These are phyloP conservation scores for Pythium plurisporium DNA, from an alignment of 352 stramenopile species.

Conservation along the genomic window DNA sequence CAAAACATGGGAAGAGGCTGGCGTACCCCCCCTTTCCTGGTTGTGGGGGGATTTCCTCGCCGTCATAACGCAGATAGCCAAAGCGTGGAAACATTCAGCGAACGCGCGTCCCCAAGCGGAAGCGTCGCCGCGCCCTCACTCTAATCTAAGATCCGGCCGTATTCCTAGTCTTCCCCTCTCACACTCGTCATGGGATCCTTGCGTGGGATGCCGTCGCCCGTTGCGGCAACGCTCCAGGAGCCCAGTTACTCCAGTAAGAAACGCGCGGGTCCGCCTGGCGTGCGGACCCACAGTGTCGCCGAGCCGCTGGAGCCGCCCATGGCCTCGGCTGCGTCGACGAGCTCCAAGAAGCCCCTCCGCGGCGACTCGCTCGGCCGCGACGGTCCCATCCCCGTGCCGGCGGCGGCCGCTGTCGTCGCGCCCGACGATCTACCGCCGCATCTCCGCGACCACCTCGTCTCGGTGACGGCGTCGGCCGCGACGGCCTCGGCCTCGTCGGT, in stretches of 20 bases:
- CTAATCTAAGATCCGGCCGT: background rate
- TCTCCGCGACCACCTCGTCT: conserved; percentile 54
- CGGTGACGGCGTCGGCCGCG: conserved; percentile 25
- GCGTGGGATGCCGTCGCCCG: conserved; percentile 18
- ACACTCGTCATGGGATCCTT: conserved; percentile 20
- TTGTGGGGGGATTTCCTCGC: background rate
- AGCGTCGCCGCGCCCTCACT: background rate
- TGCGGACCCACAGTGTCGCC: conserved; percentile 2
- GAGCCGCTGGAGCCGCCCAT: conserved; percentile 27
- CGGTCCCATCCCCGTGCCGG: background rate
- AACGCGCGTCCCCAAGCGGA: background rate
- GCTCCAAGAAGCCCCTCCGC: conserved; percentile 12
- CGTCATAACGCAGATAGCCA: background rate
- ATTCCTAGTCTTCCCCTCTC: background rate
- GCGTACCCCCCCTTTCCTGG: background rate
- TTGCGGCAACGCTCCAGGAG: conserved; percentile 6
- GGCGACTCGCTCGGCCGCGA: conserved; percentile 17
- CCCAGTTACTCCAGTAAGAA: conserved; percentile 8
- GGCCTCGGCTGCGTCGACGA: conserved; percentile 2
- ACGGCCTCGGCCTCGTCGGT: conserved; percentile 8
- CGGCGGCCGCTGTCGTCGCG: background rate
- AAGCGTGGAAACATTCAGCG: conserved; percentile 16
- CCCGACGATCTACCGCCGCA: conserved; percentile 47
- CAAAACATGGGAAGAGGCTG: conserved; percentile 10
- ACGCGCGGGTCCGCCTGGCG: conserved; percentile 1